Evolutionary conservation across 2,329 filamentous ascomycete genomes (phyloP).

Genomic region (Aspergillus awamori): DNA sequence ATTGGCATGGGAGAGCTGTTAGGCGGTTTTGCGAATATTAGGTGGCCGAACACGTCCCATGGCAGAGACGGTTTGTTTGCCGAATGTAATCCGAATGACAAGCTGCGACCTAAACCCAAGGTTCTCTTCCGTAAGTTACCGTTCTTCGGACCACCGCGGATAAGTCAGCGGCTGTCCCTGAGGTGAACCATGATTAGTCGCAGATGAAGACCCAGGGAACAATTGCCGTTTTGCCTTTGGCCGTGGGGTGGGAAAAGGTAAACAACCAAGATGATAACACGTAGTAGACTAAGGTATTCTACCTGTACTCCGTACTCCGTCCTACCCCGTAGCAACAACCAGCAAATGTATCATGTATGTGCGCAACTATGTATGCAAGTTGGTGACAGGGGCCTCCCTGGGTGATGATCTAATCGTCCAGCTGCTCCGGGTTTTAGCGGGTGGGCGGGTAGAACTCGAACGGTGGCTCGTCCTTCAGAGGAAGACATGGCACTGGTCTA

Average conservation of each 20-base stretch:
- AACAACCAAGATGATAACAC: background rate
- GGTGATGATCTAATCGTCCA: background rate
- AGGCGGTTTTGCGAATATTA: no score
- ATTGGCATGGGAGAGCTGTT: no score
- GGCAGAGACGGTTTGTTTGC: conserved; percentile 5
- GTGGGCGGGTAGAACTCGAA: background rate
- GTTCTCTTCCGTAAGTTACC: conserved; percentile 21
- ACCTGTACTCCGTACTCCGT: background rate
- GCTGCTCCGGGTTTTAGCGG: background rate
- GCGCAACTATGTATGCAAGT: background rate
- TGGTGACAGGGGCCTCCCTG: conserved; percentile 1
- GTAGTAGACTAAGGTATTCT: background rate
- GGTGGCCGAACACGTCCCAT: no score
- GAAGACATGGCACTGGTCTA: no score
- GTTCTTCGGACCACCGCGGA: conserved; percentile 14
- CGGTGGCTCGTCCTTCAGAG: background rate
- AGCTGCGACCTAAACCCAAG: conserved; percentile 9
- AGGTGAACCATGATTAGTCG: conserved; percentile 11
- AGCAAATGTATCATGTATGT: background rate
- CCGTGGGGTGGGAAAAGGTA: background rate
- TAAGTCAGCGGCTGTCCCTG: conserved; percentile 11
- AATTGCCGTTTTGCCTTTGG: conserved; percentile 6
- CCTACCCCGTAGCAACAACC: background rate
- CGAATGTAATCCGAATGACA: conserved; percentile 15
- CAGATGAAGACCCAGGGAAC: conserved; percentile 14